Evolutionary conservation across 371 early-diverging fungal species (phyloP).

Genomic region (Smittium culicis): DNA sequence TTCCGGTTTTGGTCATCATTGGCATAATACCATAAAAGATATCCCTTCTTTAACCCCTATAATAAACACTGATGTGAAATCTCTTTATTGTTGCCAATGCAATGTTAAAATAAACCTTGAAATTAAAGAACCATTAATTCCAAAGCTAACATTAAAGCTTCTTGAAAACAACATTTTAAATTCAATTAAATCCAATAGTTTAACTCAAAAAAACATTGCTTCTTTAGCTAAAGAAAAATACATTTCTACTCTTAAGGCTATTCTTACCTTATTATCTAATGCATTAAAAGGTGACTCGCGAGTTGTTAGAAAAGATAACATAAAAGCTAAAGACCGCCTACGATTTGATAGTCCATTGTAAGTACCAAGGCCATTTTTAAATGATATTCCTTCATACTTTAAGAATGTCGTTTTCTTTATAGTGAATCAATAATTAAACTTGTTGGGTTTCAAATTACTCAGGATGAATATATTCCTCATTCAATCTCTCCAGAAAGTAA

Average conservation of each 20-base stretch:
- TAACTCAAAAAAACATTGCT: neutral
- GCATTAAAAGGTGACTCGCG: constrained; percentile 18
- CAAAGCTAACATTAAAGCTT: neutral
- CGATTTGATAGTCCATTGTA: constrained; percentile 24
- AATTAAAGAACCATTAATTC: constrained; percentile 4
- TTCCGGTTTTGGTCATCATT: constrained; percentile 7
- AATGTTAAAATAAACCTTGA: neutral
- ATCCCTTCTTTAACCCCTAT: neutral
- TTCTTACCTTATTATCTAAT: constrained; percentile 13
- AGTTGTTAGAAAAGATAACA: constrained; percentile 14
- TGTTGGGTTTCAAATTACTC: no score
- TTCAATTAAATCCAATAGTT: neutral
- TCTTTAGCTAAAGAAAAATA: neutral
- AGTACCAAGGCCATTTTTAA: no score
- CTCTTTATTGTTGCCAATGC: constrained; percentile 1
- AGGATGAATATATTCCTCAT: no score
- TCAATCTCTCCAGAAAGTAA: no score
- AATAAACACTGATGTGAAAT: neutral
- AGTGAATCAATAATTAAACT: no score
- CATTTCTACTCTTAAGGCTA: neutral
- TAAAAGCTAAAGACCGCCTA: constrained; percentile 16
- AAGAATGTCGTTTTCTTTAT: no score
- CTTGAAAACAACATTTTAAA: neutral
- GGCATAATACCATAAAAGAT: neutral
- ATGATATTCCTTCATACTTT: no score